A percentile compares a stretch with the other conserved stretches of the same genome.
Conservation (phyloP, 139 green algal genomes). For the Haematococcus lacustris region DNA sequence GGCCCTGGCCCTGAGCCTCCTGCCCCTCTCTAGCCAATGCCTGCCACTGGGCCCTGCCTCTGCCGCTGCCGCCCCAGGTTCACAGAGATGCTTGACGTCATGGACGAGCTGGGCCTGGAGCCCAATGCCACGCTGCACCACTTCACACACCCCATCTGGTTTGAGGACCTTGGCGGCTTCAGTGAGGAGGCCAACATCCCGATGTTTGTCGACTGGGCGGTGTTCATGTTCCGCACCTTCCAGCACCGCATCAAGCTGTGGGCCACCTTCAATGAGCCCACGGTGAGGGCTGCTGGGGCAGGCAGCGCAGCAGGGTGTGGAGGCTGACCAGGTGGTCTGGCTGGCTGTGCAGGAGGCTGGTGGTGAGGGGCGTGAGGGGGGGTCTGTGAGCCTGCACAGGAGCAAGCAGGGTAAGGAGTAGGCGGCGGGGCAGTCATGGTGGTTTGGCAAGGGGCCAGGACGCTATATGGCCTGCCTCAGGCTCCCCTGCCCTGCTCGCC, state of each 20-base stretch:
- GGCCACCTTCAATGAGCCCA: conserved; percentile 49
- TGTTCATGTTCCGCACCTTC: conserved; percentile 15
- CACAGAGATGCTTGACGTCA: conserved; percentile 30
- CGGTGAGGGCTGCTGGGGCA: conserved; percentile 19
- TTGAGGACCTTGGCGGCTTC: conserved; percentile 26
- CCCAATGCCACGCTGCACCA: conserved; percentile 45
- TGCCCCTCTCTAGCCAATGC: too few species aligned
- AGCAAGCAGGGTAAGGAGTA: too few species aligned
- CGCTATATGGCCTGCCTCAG: too few species aligned
- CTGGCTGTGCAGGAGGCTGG: too few species aligned
- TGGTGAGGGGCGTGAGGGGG: too few species aligned
- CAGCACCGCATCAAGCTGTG: conserved; percentile 18
- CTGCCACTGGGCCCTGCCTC: neutral
- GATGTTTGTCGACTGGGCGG: conserved; percentile 21
- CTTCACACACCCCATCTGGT: conserved; percentile 46
- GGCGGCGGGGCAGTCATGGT: too few species aligned
- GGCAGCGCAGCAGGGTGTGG: too few species aligned
- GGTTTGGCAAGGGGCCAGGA: too few species aligned
- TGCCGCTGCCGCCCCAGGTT: conserved; percentile 19
- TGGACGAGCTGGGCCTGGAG: conserved; percentile 27
- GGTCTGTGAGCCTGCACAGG: too few species aligned
- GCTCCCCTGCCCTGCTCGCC: too few species aligned
- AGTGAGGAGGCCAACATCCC: conserved; percentile 29
- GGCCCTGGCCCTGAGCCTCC: too few species aligned
- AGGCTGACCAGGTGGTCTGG: too few species aligned